phyloP scores from a whole-genome alignment of 2,329 filamentous ascomycete genomes.

The Xylaria sp. region DNA sequence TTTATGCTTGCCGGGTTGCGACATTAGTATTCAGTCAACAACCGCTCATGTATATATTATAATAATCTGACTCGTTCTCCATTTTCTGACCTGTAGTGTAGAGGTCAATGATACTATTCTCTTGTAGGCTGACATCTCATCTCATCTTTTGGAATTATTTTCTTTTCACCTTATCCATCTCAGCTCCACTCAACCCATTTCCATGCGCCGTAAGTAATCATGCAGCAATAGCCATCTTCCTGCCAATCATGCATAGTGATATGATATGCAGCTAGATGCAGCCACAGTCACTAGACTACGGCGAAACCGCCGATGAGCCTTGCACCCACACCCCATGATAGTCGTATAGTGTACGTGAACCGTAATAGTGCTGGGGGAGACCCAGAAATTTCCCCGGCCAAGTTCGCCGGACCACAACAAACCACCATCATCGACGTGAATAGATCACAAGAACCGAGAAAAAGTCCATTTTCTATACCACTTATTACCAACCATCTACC shows the following conservation, averaged over 20 bases:
- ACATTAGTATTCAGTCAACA: background rate
- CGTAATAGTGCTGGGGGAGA: background rate
- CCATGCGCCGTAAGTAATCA: background rate
- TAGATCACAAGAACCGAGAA: background rate
- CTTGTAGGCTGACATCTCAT: background rate
- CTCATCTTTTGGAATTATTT: background rate
- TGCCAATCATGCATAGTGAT: slow-evolving; percentile 5
- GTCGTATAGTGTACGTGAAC: no score
- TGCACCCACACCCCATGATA: background rate
- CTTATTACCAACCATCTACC: background rate
- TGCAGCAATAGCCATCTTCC: background rate
- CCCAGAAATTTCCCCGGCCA: background rate
- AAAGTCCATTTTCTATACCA: background rate
- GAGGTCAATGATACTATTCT: background rate
- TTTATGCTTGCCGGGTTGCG: background rate
- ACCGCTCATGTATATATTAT: background rate
- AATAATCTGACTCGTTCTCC: background rate
- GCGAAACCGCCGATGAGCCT: background rate
- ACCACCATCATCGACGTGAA: background rate
- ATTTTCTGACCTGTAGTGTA: no score
- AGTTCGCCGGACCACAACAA: background rate
- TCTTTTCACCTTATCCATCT: background rate
- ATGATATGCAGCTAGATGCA: slow-evolving; percentile 9
- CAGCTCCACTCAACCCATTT: background rate
- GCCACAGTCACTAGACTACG: slow-evolving; percentile 4